Evolutionary conservation across 148 eudicot genomes (phyloP).

Genomic region (Fagopyrum esculentum): DNA sequence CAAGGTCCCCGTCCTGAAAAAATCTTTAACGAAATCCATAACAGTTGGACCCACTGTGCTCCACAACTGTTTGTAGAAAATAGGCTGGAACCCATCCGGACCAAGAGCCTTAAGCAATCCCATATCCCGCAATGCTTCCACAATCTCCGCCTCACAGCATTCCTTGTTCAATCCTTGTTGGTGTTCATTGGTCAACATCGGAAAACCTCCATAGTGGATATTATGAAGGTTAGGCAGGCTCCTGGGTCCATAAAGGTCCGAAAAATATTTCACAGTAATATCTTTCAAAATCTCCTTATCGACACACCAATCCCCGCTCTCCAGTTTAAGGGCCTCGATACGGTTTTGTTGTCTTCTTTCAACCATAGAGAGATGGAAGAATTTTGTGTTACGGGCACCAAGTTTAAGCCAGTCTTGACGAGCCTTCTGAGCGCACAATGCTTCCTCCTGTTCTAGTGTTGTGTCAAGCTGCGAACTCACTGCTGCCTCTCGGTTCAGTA

Average conservation of each 20-base stretch:
- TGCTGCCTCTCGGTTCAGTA: not conserved
- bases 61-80: too few relatives aligned
- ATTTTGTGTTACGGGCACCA: not conserved
- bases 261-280: not conserved
- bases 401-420: not conserved
- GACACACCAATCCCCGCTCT: not conserved
- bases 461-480: not conserved
- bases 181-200: too few relatives aligned
- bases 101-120: too few relatives aligned
- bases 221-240: too few relatives aligned
- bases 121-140: too few relatives aligned
- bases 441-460: not conserved
- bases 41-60: too few relatives aligned
- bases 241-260: not conserved
- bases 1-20: too few relatives aligned
- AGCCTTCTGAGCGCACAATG: not conserved
- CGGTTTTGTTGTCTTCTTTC: not conserved
- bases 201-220: not conserved
- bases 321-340: not conserved
- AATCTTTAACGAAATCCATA: too few relatives aligned
- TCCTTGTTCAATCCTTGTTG: too few relatives aligned
- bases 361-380: not conserved
- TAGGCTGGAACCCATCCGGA: too few relatives aligned
- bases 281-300: not conserved
- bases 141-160: not conserved